Evolutionary conservation across 75 land plant species (phyloP).

Genomic region (Selaginella tamariscina): DNA sequence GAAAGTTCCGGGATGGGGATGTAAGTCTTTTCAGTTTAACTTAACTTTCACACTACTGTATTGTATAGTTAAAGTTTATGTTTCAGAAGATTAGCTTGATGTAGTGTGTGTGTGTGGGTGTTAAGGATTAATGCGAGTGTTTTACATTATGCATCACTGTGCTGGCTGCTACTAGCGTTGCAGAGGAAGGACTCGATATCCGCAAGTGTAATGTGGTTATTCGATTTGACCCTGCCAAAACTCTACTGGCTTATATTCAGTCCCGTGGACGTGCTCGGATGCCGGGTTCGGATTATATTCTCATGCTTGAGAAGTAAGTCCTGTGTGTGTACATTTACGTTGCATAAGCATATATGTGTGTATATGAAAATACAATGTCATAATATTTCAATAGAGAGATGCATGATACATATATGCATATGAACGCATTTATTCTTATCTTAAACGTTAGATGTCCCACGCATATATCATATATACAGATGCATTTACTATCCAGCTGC

Average conservation of each 20-base stretch:
- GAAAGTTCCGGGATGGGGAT: slow-evolving; percentile 92
- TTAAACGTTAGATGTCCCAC: too few relatives aligned
- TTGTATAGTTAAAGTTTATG: neutral
- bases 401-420: too few relatives aligned
- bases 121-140: neutral
- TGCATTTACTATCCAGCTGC: too few relatives aligned
- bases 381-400: too few relatives aligned
- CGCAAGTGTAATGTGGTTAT: slow-evolving; percentile 99
- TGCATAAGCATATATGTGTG: too few relatives aligned
- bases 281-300: slow-evolving; percentile 99
- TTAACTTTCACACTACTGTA: neutral
- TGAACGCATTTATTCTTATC: too few relatives aligned
- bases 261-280: slow-evolving; percentile 99
- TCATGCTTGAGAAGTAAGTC: slow-evolving; percentile 91
- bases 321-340: too few relatives aligned
- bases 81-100: slow-evolving; percentile 12
- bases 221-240: slow-evolving; percentile 99
- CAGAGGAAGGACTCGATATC: slow-evolving; percentile 98
- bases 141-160: slow-evolving; percentile 45
- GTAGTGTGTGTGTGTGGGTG: too few relatives aligned
- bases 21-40: slow-evolving; percentile 41
- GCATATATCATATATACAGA: too few relatives aligned
- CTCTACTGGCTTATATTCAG: slow-evolving; percentile 95
- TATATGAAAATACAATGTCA: too few relatives aligned
- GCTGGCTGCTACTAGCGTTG: slow-evolving; percentile 98